Percentiles rank a stretch among this genome's conserved stretches.
phyloP scores from a whole-genome alignment of 2,329 filamentous ascomycete species.

The Coniella lustricola region DNA sequence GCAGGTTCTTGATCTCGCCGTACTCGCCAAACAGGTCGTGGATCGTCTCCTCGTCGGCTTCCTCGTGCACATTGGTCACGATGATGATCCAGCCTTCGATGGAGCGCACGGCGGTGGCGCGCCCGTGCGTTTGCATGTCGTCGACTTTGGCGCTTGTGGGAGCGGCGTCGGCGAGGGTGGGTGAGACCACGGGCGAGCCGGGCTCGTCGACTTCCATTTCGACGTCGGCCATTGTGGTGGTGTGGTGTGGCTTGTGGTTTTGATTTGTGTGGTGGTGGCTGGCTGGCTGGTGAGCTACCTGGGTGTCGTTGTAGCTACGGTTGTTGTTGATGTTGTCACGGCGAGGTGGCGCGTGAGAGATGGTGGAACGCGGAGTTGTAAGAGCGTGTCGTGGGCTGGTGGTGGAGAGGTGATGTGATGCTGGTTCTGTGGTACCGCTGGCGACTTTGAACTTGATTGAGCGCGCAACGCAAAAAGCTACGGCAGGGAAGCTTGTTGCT shows the following conservation, averaged over 20 bases:
- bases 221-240: slow-evolving; percentile 44
- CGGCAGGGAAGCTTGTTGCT: no score
- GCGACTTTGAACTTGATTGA: no score
- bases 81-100: slow-evolving; percentile 88
- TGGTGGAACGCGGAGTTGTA: no score
- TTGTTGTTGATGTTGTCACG: no score
- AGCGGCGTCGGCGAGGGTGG: no score
- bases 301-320: no score
- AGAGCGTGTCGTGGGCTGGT: no score
- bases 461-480: no score
- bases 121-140: slow-evolving; percentile 65
- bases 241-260: neutral
- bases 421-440: no score
- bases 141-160: slow-evolving; percentile 38
- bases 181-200: slow-evolving; percentile 24
- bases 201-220: slow-evolving; percentile 56
- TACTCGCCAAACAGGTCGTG: slow-evolving; percentile 78
- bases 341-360: no score
- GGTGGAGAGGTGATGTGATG: no score
- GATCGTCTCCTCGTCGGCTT: slow-evolving; percentile 75
- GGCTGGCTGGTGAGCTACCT: neutral
- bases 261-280: neutral
- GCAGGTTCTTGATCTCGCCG: slow-evolving; percentile 81
- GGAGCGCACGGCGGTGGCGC: slow-evolving; percentile 74
- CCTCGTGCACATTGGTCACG: slow-evolving; percentile 81